Evolutionary conservation across 257 asterid genomes (phyloP).

Genomic region (Ballota nigra): DNA sequence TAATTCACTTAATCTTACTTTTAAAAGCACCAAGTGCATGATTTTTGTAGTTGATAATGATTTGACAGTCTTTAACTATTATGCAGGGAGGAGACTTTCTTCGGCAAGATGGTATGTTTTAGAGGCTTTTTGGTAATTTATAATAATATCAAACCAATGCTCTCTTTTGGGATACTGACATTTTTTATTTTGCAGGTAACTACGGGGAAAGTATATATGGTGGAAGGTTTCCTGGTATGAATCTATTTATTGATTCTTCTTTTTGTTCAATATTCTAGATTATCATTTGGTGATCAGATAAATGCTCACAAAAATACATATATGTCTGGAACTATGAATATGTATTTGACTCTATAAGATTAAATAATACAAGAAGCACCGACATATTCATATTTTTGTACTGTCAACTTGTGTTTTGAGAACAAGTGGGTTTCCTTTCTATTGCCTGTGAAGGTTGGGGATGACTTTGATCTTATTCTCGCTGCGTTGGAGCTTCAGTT

Average conservation of each 20-base stretch:
- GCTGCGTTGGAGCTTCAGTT: constrained; percentile 95
- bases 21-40: constrained; percentile 17
- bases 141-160: background rate
- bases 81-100: constrained; percentile 98
- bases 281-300: constrained; percentile 22
- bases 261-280: constrained; percentile 11
- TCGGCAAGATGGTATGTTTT: constrained; percentile 74
- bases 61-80: constrained; percentile 27
- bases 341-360: constrained; percentile 16
- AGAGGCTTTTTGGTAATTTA: background rate
- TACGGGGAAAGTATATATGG: constrained; percentile 89
- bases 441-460: constrained; percentile 91
- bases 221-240: constrained; percentile 85
- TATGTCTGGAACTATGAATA: constrained; percentile 9
- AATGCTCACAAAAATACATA: constrained; percentile 10
- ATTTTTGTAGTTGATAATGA: constrained; percentile 14
- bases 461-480: constrained; percentile 81
- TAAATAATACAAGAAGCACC: constrained; percentile 5
- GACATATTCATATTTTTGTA: constrained; percentile 32
- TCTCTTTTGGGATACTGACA: constrained; percentile 15
- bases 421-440: constrained; percentile 74
- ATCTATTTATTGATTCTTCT: constrained; percentile 14
- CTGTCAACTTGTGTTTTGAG: constrained; percentile 53
- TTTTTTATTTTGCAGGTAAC: constrained; percentile 55
- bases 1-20: constrained; percentile 29